phyloP scores from a whole-genome alignment of 495 filamentous ascomycete genomes.

The Neurospora sp. region DNA sequence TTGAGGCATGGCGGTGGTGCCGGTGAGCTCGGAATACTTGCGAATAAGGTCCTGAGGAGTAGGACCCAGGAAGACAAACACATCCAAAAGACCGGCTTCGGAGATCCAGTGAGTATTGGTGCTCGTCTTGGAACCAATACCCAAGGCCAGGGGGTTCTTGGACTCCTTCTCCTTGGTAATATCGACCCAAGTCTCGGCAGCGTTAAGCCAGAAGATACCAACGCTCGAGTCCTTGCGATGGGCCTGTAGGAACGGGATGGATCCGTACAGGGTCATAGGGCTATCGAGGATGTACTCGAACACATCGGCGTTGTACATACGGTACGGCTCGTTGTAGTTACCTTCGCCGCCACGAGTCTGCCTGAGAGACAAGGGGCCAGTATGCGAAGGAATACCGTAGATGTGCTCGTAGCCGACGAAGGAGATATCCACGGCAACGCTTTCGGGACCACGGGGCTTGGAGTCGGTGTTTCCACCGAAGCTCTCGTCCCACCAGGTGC shows the following conservation, averaged over 20 bases:
- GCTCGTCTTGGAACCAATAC: slow-evolving; percentile 53
- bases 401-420: slow-evolving; percentile 90
- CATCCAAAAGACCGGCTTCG: slow-evolving; percentile 76
- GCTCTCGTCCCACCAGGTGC: slow-evolving; percentile 93
- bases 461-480: slow-evolving; percentile 92
- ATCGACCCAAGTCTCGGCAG: slow-evolving; percentile 95
- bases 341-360: slow-evolving; percentile 81
- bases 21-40: slow-evolving; percentile 83
- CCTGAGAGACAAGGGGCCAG: slow-evolving; percentile 76
- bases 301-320: slow-evolving; percentile 90
- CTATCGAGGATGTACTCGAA: slow-evolving; percentile 96
- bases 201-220: slow-evolving; percentile 97
- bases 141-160: slow-evolving; percentile 67
- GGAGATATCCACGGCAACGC: slow-evolving; percentile 78
- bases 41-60: slow-evolving; percentile 69
- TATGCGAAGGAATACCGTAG: slow-evolving; percentile 90
- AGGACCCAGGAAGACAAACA: slow-evolving; percentile 90
- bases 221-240: slow-evolving; percentile 88
- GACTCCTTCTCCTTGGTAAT: slow-evolving; percentile 71
- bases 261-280: slow-evolving; percentile 96
- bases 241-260: slow-evolving; percentile 95
- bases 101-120: slow-evolving; percentile 97
- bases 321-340: slow-evolving; percentile 84
- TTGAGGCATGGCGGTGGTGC: slow-evolving; percentile 83
- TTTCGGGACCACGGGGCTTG: slow-evolving; percentile 83